phyloP scores from a whole-genome alignment of 768 basidiomycete species.

The Roridomyces roridus region DNA sequence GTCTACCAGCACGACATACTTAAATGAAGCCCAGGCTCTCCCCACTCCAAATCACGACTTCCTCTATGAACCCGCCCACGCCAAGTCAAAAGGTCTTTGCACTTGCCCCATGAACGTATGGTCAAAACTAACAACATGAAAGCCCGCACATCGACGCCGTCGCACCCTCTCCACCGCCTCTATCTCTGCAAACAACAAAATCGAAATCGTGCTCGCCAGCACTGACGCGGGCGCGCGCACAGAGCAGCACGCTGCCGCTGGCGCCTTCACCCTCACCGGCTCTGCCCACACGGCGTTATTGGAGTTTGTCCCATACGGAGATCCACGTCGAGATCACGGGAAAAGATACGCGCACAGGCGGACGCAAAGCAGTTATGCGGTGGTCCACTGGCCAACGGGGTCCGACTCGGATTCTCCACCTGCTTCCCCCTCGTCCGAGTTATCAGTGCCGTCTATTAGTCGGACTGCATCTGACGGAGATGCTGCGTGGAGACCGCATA shows the following conservation, averaged over 20 bases:
- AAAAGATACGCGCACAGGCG: not conserved
- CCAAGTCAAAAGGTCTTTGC: no score
- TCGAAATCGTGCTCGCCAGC: constrained; percentile 11
- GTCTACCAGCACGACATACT: no score
- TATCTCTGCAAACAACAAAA: not conserved
- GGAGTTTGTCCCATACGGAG: not conserved
- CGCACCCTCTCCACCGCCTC: constrained; percentile 17
- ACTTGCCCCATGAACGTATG: no score
- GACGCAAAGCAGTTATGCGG: not conserved
- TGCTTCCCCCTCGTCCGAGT: not conserved
- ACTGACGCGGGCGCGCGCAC: constrained; percentile 5
- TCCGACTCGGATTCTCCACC: not conserved
- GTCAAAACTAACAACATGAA: no score
- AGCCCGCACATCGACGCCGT: constrained; percentile 4
- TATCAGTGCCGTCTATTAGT: constrained; percentile 20
- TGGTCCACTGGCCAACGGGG: no score
- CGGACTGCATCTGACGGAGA: constrained; percentile 16
- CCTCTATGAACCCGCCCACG: no score
- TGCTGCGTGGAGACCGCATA: constrained; percentile 12
- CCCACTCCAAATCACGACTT: no score
- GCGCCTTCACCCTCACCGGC: constrained; percentile 24
- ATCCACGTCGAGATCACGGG: not conserved
- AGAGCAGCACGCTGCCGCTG: constrained; percentile 7
- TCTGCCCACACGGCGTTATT: constrained; percentile 19
- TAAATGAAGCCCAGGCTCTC: no score